phyloP scores from a whole-genome alignment of 2,329 filamentous ascomycete genomes.

The Fusarium duplospermum region DNA sequence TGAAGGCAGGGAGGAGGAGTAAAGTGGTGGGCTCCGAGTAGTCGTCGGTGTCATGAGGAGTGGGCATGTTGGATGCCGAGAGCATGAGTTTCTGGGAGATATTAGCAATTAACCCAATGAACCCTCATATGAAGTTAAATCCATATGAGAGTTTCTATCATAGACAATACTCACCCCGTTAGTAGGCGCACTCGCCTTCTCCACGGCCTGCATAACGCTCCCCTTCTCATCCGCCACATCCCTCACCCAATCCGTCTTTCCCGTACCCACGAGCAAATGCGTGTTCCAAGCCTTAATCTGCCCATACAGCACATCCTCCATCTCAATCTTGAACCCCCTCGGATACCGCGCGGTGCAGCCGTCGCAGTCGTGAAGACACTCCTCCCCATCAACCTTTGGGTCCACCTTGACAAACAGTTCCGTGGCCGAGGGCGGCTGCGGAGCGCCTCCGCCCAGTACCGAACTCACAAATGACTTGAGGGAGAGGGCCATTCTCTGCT shows the following conservation, averaged over 20 bases:
- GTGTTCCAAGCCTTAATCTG: conserved; percentile 88
- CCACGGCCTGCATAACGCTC: conserved; percentile 83
- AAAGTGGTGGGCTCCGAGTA: conserved; percentile 80
- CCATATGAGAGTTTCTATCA: not conserved
- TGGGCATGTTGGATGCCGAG: conserved; percentile 90
- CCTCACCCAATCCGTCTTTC: conserved; percentile 93
- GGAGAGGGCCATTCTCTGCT: conserved; percentile 57
- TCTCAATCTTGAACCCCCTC: conserved; percentile 76
- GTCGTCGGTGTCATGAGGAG: conserved; percentile 73
- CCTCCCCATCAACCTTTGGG: conserved; percentile 84
- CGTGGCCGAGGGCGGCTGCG: conserved; percentile 46
- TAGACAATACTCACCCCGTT: conserved; percentile 71
- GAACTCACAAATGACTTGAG: conserved; percentile 49
- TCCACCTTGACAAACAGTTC: conserved; percentile 80
- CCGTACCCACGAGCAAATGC: conserved; percentile 92
- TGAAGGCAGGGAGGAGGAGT: conserved; percentile 87
- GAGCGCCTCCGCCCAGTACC: conserved; percentile 41
- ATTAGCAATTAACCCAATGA: conserved; percentile 1
- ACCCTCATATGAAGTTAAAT: not conserved
- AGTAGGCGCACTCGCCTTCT: conserved; percentile 65
- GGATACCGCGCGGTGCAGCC: conserved; percentile 85
- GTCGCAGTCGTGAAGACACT: conserved; percentile 88
- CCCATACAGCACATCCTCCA: conserved; percentile 84
- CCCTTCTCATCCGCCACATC: conserved; percentile 90
- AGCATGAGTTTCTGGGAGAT: conserved; percentile 80